These are phyloP conservation scores for Astrothelium subdiscretum DNA, from an alignment of 495 filamentous ascomycete species.

Conservation along the genomic window DNA sequence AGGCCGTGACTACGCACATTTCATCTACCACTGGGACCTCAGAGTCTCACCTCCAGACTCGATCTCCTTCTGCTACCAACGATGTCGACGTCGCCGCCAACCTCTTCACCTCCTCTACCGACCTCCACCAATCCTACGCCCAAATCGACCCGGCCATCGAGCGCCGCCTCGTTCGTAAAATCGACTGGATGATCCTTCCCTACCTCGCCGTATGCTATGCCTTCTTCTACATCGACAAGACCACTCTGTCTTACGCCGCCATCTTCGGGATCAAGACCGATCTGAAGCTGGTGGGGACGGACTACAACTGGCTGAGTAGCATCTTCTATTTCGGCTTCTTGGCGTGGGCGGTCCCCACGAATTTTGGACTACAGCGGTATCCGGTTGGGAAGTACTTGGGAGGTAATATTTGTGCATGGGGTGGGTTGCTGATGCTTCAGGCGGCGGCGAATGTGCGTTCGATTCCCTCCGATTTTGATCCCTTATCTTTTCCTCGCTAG, in stretches of 20 bases:
- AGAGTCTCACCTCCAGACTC: conserved; percentile 10
- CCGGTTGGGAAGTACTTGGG: conserved; percentile 48
- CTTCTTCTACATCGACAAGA: conserved; percentile 50
- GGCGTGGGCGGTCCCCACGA: conserved; percentile 35
- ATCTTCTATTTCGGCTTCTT: conserved; percentile 54
- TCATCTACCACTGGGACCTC: neutral
- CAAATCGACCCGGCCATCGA: conserved; percentile 39
- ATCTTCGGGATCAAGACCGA: conserved; percentile 47
- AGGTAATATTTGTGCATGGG: conserved; percentile 51
- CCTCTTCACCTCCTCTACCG: conserved; percentile 13
- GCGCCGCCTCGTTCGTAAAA: conserved; percentile 40
- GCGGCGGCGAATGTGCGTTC: conserved; percentile 19
- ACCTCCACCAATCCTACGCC: conserved; percentile 24
- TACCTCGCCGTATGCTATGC: conserved; percentile 45
- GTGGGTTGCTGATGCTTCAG: conserved; percentile 45
- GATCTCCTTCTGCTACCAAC: conserved; percentile 6
- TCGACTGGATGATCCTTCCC: conserved; percentile 35
- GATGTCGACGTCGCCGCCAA: conserved; percentile 17
- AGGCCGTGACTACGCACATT: conserved; percentile 5
- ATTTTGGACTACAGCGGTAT: conserved; percentile 45
- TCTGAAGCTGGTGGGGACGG: conserved; percentile 36
- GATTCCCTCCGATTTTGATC: neutral
- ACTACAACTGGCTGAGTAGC: conserved; percentile 49
- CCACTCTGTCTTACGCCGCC: conserved; percentile 23
- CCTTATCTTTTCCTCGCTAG: neutral